phyloP scores from a whole-genome alignment of 176 grass and related monocot genomes.

The Eleusine coracana region DNA sequence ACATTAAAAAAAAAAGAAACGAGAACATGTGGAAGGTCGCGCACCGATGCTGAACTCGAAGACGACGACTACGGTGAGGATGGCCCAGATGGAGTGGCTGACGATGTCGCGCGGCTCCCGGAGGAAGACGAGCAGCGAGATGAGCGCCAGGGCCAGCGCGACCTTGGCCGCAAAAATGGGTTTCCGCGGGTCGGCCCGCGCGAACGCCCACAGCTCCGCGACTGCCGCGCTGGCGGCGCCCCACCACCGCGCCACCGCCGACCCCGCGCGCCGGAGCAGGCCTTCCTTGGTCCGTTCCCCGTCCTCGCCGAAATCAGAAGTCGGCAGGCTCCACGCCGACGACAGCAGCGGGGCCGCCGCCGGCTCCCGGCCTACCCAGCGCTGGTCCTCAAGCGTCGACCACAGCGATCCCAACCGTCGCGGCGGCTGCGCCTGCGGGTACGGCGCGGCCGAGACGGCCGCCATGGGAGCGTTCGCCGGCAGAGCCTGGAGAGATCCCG shows the following conservation, averaged over 20 bases:
- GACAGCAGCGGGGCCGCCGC: constrained; percentile 44
- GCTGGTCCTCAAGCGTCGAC: constrained; percentile 63
- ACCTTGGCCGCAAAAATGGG: constrained; percentile 77
- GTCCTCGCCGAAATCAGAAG: background rate
- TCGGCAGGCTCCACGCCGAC: constrained; percentile 41
- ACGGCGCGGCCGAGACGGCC: background rate
- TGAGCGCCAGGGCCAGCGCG: constrained; percentile 61
- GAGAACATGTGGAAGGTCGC: background rate
- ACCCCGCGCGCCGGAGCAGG: constrained; percentile 17
- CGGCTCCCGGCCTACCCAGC: background rate
- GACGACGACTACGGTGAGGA: constrained; percentile 91
- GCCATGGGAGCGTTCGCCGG: constrained; percentile 7
- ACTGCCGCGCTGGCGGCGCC: background rate
- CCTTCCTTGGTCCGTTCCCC: constrained; percentile 6
- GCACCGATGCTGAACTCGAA: constrained; percentile 95
- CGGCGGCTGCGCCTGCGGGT: constrained; percentile 14
- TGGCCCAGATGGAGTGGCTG: constrained; percentile 93
- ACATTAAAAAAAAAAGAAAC: background rate
- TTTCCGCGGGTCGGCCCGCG: constrained; percentile 68
- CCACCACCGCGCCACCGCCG: constrained; percentile 18
- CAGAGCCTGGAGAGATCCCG: background rate
- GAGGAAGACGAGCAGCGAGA: constrained; percentile 81
- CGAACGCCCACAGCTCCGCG: constrained; percentile 57
- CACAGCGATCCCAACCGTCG: constrained; percentile 46
- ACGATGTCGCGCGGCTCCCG: constrained; percentile 67